phyloP scores from a whole-genome alignment of 345 rosid genomes.

The Dipteronia dyeriana region DNA sequence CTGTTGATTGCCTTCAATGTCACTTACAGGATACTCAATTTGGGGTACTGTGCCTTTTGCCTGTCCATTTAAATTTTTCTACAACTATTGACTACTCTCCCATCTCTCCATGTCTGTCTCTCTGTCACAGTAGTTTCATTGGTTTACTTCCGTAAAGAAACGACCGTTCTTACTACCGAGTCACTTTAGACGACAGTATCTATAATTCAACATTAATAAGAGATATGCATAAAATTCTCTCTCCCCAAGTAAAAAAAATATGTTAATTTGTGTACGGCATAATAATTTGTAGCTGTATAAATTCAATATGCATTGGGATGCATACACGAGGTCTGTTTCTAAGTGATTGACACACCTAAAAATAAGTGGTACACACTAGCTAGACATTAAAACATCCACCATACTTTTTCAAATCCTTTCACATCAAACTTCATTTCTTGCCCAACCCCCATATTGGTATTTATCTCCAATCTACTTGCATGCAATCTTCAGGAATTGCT shows the following conservation, averaged over 20 bases:
- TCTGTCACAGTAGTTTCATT: not conserved
- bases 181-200: too few relatives aligned
- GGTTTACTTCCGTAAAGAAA: not conserved
- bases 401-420: not conserved
- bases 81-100: not conserved
- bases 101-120: too few relatives aligned
- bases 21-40: not conserved
- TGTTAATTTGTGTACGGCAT: too few relatives aligned
- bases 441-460: not conserved
- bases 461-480: not conserved
- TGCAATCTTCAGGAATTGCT: not conserved
- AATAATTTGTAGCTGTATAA: too few relatives aligned
- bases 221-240: too few relatives aligned
- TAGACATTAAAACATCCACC: constrained; percentile 11
- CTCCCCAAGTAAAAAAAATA: not conserved
- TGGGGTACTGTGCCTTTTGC: not conserved
- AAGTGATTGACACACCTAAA: too few relatives aligned
- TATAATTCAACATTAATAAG: not conserved
- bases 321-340: too few relatives aligned
- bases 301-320: too few relatives aligned
- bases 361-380: not conserved
- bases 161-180: not conserved
- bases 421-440: not conserved
- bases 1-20: constrained; percentile 1
- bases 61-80: not conserved